These are phyloP conservation scores for Theobroma grandiflorum DNA, from an alignment of 441 rosid genomes.

Conservation along the genomic window DNA sequence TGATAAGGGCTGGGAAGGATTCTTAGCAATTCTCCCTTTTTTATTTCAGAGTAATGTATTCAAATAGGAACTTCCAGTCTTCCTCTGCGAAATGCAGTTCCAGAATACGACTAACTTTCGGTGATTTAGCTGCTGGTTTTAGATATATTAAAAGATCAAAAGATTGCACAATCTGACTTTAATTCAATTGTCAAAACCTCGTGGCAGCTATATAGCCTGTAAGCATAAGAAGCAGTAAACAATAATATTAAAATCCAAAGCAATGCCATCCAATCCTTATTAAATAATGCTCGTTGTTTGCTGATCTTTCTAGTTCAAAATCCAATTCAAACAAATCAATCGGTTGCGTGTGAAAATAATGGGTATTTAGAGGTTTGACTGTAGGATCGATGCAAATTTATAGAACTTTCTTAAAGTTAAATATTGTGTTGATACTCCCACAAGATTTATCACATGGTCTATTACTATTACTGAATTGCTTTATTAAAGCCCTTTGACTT, in stretches of 20 bases:
- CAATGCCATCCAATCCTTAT: not conserved
- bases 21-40: not conserved
- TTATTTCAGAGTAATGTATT: not conserved
- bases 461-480: not conserved
- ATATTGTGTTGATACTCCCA: not conserved
- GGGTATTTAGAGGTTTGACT: not conserved
- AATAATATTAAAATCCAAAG: slow-evolving; percentile 1
- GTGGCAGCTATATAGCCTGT: not conserved
- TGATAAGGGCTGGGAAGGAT: not conserved
- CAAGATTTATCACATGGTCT: not conserved
- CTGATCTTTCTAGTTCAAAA: not conserved
- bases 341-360: not conserved
- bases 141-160: not conserved
- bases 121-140: not conserved
- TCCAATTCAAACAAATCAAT: not conserved
- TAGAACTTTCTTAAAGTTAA: slow-evolving; percentile 1
- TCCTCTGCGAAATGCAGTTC: not conserved
- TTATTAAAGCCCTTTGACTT: not conserved
- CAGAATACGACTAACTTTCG: not conserved
- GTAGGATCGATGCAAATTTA: not conserved
- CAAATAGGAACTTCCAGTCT: not conserved
- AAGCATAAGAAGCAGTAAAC: not conserved
- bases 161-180: not conserved
- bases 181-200: not conserved
- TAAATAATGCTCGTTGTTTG: not conserved